Evolutionary conservation across 2,329 filamentous ascomycete species (phyloP).

Genomic region (Fusarium solani-melongenae): DNA sequence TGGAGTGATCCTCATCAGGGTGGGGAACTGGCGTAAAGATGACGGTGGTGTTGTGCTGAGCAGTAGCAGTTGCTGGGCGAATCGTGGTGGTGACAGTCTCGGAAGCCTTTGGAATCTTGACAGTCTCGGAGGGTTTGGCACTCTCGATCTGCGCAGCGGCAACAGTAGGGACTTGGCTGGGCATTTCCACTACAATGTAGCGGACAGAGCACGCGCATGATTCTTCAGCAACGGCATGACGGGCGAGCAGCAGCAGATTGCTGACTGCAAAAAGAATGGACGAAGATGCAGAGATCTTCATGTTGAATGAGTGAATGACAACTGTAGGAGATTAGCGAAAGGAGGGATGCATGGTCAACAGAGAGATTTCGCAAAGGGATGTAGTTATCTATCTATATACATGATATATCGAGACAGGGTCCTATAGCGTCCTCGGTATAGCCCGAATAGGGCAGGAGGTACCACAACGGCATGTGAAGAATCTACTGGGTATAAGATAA

Average conservation of each 20-base stretch:
- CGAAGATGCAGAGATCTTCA: constrained; percentile 1
- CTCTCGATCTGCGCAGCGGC: not conserved
- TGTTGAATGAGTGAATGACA: not conserved
- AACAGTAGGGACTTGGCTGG: not conserved
- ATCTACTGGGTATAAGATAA: not conserved
- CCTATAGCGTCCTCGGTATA: constrained; percentile 2
- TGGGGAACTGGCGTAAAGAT: constrained; percentile 21
- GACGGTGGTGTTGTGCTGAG: constrained; percentile 6
- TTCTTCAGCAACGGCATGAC: not conserved
- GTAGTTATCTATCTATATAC: not conserved
- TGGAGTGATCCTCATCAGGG: constrained; percentile 7
- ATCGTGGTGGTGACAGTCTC: not conserved
- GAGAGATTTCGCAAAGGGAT: not conserved
- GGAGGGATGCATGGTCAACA: not conserved
- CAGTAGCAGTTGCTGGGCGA: not conserved
- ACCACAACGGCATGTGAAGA: not conserved
- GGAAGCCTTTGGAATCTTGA: not conserved
- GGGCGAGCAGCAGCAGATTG: not conserved
- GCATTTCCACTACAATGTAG: constrained; percentile 7
- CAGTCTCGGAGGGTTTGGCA: not conserved
- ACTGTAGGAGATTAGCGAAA: not conserved
- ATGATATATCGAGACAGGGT: not conserved
- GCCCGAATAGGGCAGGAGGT: not conserved
- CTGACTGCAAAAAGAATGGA: constrained; percentile 2
- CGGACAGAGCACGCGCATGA: not conserved